Evolutionary conservation across 129 eudicot genomes (phyloP).

Genomic region (Arctium minus): DNA sequence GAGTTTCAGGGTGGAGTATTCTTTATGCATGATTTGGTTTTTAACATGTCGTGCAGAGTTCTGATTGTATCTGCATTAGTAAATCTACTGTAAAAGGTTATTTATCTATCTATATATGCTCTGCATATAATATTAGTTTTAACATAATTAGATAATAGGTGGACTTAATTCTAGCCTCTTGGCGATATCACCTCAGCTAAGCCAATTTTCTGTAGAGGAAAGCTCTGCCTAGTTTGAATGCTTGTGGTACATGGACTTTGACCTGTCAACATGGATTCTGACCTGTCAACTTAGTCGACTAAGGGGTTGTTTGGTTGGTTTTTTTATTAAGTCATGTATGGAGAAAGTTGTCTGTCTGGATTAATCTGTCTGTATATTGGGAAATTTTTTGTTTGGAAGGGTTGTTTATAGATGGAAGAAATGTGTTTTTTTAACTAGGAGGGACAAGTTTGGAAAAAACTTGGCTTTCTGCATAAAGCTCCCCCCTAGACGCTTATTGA

Average conservation of each 20-base stretch:
- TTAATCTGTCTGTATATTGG: too few species aligned
- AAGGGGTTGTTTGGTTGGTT: too few species aligned
- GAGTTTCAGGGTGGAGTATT: not conserved
- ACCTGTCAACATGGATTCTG: not conserved
- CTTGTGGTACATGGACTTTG: not conserved
- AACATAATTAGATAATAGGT: not conserved
- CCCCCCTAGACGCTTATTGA: too few species aligned
- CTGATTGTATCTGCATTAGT: not conserved
- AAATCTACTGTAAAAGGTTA: not conserved
- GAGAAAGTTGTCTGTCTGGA: too few species aligned
- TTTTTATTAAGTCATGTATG: too few species aligned
- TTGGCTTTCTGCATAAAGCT: too few species aligned
- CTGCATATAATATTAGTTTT: not conserved
- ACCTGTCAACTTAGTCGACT: not conserved
- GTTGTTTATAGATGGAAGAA: too few species aligned
- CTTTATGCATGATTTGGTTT: not conserved
- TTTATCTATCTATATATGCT: not conserved
- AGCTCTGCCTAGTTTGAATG: not conserved
- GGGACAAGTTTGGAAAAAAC: too few species aligned
- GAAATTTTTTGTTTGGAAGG: too few species aligned
- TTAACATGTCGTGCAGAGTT: not conserved
- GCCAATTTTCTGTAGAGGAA: not conserved
- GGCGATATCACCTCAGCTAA: not conserved
- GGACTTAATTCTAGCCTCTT: not conserved
- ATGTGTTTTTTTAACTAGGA: too few species aligned